Conservation (phyloP, 495 filamentous ascomycete species). For the Niebla homalea region DNA sequence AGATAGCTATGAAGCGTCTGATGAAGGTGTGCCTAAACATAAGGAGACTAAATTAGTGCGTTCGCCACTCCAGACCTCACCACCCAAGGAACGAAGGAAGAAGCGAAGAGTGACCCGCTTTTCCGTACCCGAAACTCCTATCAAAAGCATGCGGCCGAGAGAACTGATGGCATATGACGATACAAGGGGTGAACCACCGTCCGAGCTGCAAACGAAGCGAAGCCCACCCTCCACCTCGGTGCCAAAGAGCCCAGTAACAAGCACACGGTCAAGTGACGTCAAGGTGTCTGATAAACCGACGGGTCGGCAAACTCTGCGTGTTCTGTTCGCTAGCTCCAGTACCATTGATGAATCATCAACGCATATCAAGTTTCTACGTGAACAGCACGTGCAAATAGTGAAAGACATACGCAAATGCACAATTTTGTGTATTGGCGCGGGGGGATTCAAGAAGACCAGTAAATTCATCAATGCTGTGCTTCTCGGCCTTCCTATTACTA, state of each 20-base stretch:
- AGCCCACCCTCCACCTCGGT: too few species aligned
- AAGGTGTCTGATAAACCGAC: not conserved
- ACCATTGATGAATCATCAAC: conserved; percentile 3
- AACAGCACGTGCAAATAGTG: conserved; percentile 17
- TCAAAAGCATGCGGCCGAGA: conserved; percentile 7
- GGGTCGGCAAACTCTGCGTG: not conserved
- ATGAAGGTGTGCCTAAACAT: not conserved
- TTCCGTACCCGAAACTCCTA: not conserved
- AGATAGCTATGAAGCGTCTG: too few species aligned
- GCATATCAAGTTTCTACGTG: conserved; percentile 20
- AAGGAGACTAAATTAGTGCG: not conserved
- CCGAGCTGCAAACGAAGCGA: too few species aligned
- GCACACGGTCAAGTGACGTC: too few species aligned
- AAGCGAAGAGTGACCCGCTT: not conserved
- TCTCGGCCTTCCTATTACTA: conserved; percentile 25
- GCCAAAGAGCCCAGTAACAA: too few species aligned
- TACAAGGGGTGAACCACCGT: too few species aligned
- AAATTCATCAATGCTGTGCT: conserved; percentile 26
- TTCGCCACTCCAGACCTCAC: not conserved
- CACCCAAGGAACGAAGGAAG: not conserved
- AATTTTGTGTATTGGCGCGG: conserved; percentile 24
- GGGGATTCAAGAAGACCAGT: conserved; percentile 24
- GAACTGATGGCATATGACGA: too few species aligned
- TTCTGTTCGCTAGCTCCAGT: conserved; percentile 14
- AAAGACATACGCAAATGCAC: conserved; percentile 16